Base-by-base conservation (phyloP, 225 moss, liverwort and hornwort species). In the Pseudisothecium myosuroides region DNA sequence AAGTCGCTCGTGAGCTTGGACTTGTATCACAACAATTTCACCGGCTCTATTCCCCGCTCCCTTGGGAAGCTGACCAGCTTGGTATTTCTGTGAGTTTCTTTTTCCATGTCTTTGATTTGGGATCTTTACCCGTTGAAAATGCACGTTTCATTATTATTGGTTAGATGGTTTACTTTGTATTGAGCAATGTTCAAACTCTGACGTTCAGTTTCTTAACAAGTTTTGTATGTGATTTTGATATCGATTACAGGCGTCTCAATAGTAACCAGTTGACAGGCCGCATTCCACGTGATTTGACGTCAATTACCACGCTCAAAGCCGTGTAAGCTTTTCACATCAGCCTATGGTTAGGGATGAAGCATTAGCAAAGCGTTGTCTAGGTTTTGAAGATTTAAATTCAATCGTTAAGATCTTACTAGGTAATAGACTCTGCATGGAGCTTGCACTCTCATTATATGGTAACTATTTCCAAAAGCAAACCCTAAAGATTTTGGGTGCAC, bases 1-100 rank as follows among this genome's bases (percentile, higher is more conserved):
- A 59, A 94, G 94, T 90, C 94, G 31, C 92, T 94, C 28, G 92
- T 94, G 80, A 94, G 94, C 89, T 87, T 94, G 91, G 94, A 94
- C 86, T 86, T 94, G 90, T 94, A 94, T 60, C 90, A 91, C 90
- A 94, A 94, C 90, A 93, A 94, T 58, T 94, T 94, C 52, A 92
- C 94, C 26, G 93, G 94, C 88, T 92, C 93, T 29, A 93, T 94
- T 66, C 94, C 94, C 34, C 89, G 90, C 59, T 92, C 94, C 67
- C 87, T 94, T 76, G 94, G 93, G 56, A 94, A 93, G 63, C 89
- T 94, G 26, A 90, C 90, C 55, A 88, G 28, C 59, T 86, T 94
- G 90, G 90, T 93, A 34, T 94, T 94, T 83, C 87, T 94, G 94
- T 94, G 68, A 93, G 94, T 81, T 73, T 23, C 66, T 67, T 64